Evolutionary conservation across 208 protist species (phyloP).

Genomic region (Crithidia acanthocephali): DNA sequence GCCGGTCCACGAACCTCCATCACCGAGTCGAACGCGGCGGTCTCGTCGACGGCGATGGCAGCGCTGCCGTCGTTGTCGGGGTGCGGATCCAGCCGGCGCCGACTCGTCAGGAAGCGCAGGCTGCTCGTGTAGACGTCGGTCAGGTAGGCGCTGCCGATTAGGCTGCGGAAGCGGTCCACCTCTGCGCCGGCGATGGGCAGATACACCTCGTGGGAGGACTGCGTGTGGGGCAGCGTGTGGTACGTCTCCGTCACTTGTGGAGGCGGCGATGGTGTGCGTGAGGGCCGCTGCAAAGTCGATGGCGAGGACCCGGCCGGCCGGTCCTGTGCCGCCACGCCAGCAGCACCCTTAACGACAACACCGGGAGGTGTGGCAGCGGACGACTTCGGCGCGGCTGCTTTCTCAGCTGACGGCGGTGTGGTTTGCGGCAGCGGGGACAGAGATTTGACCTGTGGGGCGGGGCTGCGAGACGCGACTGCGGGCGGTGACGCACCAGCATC

Average conservation of each 20-base stretch:
- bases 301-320: neutral
- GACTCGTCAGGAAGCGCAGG: constrained; percentile 6
- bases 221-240: neutral
- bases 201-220: constrained; percentile 7
- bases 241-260: neutral
- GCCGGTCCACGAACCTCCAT: too few relatives aligned
- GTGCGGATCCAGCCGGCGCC: neutral
- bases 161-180: constrained; percentile 14
- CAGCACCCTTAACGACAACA: too few relatives aligned
- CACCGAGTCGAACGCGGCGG: too few relatives aligned
- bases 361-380: neutral
- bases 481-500: too few relatives aligned
- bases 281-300: neutral
- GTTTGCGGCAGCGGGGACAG: neutral
- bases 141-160: constrained; percentile 21
- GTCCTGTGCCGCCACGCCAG: too few relatives aligned
- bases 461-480: neutral
- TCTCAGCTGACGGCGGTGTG: neutral
- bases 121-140: constrained; percentile 20
- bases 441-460: neutral
- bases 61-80: neutral
- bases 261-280: neutral
- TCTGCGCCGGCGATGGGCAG: neutral
- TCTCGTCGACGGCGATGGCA: neutral
- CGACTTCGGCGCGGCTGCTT: neutral